Conservation (phyloP, 768 basidiomycete species). For the Gyrodon lividus region DNA sequence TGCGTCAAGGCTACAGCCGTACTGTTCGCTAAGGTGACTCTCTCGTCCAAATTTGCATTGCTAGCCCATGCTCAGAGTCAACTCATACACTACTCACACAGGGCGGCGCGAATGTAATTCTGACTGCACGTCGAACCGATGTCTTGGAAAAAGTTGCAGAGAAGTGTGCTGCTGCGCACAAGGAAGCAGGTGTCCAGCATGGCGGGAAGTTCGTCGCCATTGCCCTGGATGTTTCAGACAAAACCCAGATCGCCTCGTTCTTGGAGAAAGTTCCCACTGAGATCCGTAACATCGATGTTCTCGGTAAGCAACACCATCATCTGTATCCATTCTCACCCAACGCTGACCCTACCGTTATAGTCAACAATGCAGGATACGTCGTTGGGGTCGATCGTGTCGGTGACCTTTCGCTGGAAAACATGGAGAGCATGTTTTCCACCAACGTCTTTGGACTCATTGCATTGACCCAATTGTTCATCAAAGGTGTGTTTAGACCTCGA, state of each 20-base stretch:
- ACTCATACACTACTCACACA: constrained; percentile 26
- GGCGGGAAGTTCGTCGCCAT: constrained; percentile 79
- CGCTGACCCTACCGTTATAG: constrained; percentile 24
- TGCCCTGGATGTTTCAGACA: constrained; percentile 80
- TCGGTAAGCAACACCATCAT: constrained; percentile 50
- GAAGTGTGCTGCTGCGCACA: constrained; percentile 66
- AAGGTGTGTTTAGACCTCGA: constrained; percentile 35
- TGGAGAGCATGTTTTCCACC: constrained; percentile 81
- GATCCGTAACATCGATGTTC: constrained; percentile 75
- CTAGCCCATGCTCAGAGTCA: neutral
- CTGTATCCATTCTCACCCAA: neutral
- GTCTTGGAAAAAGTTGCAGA: constrained; percentile 69
- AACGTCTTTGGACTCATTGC: constrained; percentile 85
- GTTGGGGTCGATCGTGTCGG: constrained; percentile 87
- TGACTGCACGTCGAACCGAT: constrained; percentile 77
- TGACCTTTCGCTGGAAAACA: constrained; percentile 69
- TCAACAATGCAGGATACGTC: constrained; percentile 89
- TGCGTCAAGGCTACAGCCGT: constrained; percentile 72
- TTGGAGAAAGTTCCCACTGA: constrained; percentile 70
- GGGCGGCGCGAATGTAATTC: constrained; percentile 87
- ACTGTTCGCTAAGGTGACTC: constrained; percentile 78
- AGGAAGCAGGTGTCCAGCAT: constrained; percentile 64
- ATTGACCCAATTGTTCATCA: constrained; percentile 73
- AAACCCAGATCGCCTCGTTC: constrained; percentile 63
- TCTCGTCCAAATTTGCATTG: neutral